Percentiles rank a stretch among this genome's conserved stretches.
Evolutionary conservation across 192 early-diverging fungal species (phyloP).

Genomic region (Coemansia sp.): DNA sequence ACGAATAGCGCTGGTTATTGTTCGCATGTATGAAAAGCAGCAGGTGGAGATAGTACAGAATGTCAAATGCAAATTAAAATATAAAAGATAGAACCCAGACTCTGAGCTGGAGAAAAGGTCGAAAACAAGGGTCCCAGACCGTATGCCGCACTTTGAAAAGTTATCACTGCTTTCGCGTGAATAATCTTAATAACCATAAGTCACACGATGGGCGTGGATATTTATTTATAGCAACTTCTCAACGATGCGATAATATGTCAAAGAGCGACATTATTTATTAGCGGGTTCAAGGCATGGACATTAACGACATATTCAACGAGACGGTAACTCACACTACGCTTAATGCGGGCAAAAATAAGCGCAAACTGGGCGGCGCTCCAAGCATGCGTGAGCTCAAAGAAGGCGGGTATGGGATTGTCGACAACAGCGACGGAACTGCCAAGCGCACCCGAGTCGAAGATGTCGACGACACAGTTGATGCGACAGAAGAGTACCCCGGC

Average conservation of each 20-base stretch:
- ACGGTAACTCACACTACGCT: conserved; percentile 28
- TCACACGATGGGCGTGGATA: no score
- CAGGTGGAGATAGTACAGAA: neutral
- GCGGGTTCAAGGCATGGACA: conserved; percentile 27
- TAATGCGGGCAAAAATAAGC: conserved; percentile 29
- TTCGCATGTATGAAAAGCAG: conserved; percentile 15
- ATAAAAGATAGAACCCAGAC: neutral
- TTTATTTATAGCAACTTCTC: no score
- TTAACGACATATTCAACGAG: conserved; percentile 50
- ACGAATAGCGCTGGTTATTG: conserved; percentile 37
- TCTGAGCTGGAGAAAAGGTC: no score
- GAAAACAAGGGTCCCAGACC: no score
- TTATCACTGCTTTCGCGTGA: no score
- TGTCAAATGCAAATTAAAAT: neutral
- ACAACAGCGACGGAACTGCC: neutral
- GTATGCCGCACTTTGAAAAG: no score
- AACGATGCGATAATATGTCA: no score
- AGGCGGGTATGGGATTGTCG: conserved; percentile 34
- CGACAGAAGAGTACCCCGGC: conserved; percentile 15
- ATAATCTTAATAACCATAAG: no score
- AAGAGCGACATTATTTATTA: no score
- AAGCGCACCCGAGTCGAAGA: conserved; percentile 11
- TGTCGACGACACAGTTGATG: neutral
- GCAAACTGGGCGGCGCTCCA: conserved; percentile 32
- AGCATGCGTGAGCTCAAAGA: conserved; percentile 38